Conservation (phyloP, 2,329 filamentous ascomycete genomes). For the Thielaviopsis ethacetica region DNA sequence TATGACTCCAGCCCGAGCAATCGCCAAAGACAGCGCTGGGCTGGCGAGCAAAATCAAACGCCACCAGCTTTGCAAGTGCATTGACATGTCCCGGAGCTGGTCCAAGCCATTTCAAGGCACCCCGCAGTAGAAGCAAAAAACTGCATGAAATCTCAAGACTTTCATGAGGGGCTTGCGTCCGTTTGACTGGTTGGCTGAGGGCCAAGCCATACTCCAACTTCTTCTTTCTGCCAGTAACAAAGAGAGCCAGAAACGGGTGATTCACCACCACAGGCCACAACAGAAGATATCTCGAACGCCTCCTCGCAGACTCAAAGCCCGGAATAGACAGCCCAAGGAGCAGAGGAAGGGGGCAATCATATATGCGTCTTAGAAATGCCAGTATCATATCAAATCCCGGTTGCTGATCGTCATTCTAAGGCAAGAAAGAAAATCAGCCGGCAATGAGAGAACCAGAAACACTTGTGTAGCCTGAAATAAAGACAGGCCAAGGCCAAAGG, state of each 20-base stretch:
- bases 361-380: conserved; percentile 8
- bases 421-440: conserved; percentile 1
- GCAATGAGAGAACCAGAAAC: conserved; percentile 9
- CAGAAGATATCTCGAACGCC: neutral
- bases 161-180: neutral
- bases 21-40: neutral
- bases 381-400: conserved; percentile 10
- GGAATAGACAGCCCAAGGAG: neutral
- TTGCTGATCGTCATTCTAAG: neutral
- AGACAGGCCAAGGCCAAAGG: neutral
- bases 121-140: neutral
- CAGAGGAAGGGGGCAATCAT: conserved; percentile 3
- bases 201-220: neutral
- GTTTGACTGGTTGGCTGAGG: no score
- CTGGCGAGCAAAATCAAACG: neutral
- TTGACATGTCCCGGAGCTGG: neutral
- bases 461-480: neutral
- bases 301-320: neutral
- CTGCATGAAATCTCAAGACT: neutral
- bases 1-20: neutral
- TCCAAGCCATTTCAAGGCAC: neutral
- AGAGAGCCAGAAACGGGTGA: neutral
- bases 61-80: neutral
- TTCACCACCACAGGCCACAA: neutral
- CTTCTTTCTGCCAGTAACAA: neutral